Evolutionary conservation across 2,329 filamentous ascomycete species (phyloP), one percentile per base, ranked within the genome.

Genomic region (Aspergillus ustus): DNA sequence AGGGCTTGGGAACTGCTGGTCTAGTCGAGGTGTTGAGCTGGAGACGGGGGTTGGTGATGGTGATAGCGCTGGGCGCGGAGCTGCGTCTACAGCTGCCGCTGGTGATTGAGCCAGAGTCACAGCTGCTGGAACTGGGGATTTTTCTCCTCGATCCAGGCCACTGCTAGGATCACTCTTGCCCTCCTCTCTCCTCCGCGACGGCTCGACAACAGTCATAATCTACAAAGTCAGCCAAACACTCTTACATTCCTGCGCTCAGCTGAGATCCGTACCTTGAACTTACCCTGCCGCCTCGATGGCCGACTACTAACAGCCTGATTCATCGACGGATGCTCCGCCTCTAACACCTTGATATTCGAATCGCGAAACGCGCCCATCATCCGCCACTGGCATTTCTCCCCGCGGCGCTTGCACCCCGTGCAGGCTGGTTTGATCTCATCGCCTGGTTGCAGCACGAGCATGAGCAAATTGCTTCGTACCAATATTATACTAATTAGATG

Each of bases 381-480:
- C 11, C 70, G 69, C 73, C 73, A 73, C 60, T 73, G 69, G 49
- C 73, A 74, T 22, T 63, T 62, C 7, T 75, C 73, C 7, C 69
- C 68, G 17, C 71, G 69, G 7, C 68, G 68, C 31, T 67, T 70
- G 64, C 73, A 76, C 56, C 71, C 71, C 5, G 66, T 65, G 57
- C 74, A 76, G 19, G 60, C 62, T 3, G 74, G 74, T 52, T 71
- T 71, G 9, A 56, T 52, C 62, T 75, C 73, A 46, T 76, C 73
- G 52, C 71, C 69, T 72, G 52, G 13, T 15, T 8, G 11, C 5
- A 40, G 13, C n/a, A n/a, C n/a, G n/a, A 17, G 22, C 28, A 55
- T 62, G 13, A 55, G 29, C 53, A 52, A 19, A 40, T 15, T 13
- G 7, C 13, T 34, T 40, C 34, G 11, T 40, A 13, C 34, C 11